Evolutionary conservation across 805 yeast species (phyloP), one percentile per base, ranked within the genome.

Genomic region (Wickerhamiella spandovensis): DNA sequence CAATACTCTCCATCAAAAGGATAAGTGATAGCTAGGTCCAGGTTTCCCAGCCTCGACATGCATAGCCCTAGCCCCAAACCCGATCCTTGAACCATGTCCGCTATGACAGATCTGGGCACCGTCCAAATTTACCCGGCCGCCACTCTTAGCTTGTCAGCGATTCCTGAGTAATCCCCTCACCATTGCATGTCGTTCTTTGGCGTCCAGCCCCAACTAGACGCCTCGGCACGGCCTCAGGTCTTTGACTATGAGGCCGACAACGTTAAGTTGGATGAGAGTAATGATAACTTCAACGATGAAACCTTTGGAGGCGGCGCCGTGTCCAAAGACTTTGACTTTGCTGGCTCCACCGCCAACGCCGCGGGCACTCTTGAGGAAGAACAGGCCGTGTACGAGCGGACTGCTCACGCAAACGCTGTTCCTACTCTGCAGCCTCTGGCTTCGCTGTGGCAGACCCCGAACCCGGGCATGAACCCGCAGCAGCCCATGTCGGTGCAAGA

Each of bases 231-330:
- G 37, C 35, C 42, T 8, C 39, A 47, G 22, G 50, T 48, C 35
- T 51, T 49, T 42, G 54, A 51, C 48, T 51, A 48, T 18, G 54
- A 46, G 42, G 50, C 46, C 15, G 50, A 48, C 15, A 49, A 48
- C 21, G 25, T 23, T 3, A 23, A 17, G 58, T 55, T 72, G 46
- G 75, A 72, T 32, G 84, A 79, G 51, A 82, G 76, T 30, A 89
- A 82, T 46, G 95, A 86, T 62, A 92, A 83, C 38, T 72, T 82
- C 57, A 84, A 85, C 61, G 84, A 79, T 54, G 88, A 81, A 61
- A 85, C 94, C 0, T 85, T 85, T 66, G 94, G 92, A 24, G 9
- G 66, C 12, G 48, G 41, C 25, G 64, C 69, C 1, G 72, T 79
- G 48, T 78, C 80, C 30, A 73, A 75, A 55, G 85, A 83, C 58